Evolutionary conservation across 495 filamentous ascomycete species (phyloP), one percentile per base, ranked within the genome.

Genomic region (Podospora anserina): DNA sequence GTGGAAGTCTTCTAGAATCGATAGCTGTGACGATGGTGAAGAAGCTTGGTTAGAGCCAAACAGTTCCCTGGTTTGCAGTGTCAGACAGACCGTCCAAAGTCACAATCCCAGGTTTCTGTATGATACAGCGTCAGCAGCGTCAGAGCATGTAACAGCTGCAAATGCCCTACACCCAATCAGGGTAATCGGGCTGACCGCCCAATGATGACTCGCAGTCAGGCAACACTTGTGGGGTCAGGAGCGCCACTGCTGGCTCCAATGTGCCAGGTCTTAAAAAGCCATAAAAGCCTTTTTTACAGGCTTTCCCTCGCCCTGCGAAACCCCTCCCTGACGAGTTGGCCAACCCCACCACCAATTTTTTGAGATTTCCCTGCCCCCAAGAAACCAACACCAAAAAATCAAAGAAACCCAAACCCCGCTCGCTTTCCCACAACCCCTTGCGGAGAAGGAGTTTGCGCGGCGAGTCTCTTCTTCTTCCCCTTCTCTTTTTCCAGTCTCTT

Each of bases 281-380:
- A 69, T 69, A 76, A 76, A 76, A 76, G 64, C 70, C 65, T 70
- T 70, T 70, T 58, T 34, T 34, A 53, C 68, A 66, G 56, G 39
- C 39, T 49, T 49, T 16, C 39, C 39, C 9, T 16, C 39, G 9
- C 9, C 39, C 39, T 49, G 39, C 66, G 65, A 74, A 76, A 76
- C 74, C 74, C 74, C 74, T 74, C 74, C 65, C 72, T 72, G 61
- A 66, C 62, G 7, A 65, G 66, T 49, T 49, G 39, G 15, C 54
- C 70, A 74, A 69, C 75, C 75, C 75, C 75, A 77, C 72, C 72
- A 74, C 60, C 65, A 76, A 71, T 66, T 68, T 34, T 34, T 69
- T 59, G 68, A 66, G 61, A 68, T 66, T 64, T 71, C 53, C 64
- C 13, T 44, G 20, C 59, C 39, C 57, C 63, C 63, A 49, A 70